Conservation (phyloP, 495 filamentous ascomycete species). For the Glonium stellatum region DNA sequence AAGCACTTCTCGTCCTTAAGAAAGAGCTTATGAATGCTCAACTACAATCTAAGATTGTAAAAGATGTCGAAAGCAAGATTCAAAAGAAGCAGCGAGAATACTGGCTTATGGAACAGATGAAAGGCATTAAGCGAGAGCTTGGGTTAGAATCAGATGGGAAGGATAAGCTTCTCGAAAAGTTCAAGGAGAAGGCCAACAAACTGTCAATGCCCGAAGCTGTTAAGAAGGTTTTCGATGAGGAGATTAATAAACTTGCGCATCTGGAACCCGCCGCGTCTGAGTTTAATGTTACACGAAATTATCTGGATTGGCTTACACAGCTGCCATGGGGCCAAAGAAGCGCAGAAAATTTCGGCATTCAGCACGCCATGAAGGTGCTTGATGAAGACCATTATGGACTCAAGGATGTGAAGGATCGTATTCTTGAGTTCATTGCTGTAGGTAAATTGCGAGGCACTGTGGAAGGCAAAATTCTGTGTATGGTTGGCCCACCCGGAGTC, state of each 20-base stretch:
- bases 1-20: slow-evolving; percentile 85
- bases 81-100: slow-evolving; percentile 97
- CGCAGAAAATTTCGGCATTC: slow-evolving; percentile 91
- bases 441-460: slow-evolving; percentile 95
- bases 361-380: slow-evolving; percentile 79
- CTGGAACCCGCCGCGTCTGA: slow-evolving; percentile 92
- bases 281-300: slow-evolving; percentile 99
- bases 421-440: slow-evolving; percentile 97
- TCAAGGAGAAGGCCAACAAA: slow-evolving; percentile 82
- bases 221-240: slow-evolving; percentile 96
- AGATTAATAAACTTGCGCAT: slow-evolving; percentile 92
- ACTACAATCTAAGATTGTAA: slow-evolving; percentile 92
- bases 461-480: slow-evolving; percentile 97
- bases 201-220: slow-evolving; percentile 95
- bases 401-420: slow-evolving; percentile 98
- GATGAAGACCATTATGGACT: slow-evolving; percentile 97
- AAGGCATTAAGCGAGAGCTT: slow-evolving; percentile 91
- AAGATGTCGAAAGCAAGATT: slow-evolving; percentile 96
- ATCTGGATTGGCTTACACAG: slow-evolving; percentile 96
- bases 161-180: slow-evolving; percentile 94
- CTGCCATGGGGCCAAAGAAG: slow-evolving; percentile 97
- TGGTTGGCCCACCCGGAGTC: slow-evolving; percentile 93
- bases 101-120: slow-evolving; percentile 99
- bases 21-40: slow-evolving; percentile 98
- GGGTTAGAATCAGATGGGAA: slow-evolving; percentile 97